Evolutionary conservation across 2,329 filamentous ascomycete genomes (phyloP), one percentile per base, ranked within the genome.

Genomic region (Chaetomium globosum): DNA sequence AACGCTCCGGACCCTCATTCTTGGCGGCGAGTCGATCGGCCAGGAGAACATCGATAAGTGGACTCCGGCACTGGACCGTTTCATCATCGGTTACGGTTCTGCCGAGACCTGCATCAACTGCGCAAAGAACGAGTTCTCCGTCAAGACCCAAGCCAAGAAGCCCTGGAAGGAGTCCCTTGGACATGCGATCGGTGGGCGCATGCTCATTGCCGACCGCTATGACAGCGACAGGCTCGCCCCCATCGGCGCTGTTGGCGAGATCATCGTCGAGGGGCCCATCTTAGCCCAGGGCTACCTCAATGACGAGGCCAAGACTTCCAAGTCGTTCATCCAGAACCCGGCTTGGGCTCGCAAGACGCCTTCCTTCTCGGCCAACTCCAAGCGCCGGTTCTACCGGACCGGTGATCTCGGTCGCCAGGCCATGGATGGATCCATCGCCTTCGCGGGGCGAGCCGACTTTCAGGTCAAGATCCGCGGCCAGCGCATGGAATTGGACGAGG

Each of bases 401-500:
- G 82, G 82, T 4, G 82, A 84, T 67, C 72, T 84, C 1, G 82
- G 75, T 3, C 69, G 70, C 31, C 80, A 81, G 39, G 73, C 77
- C 33, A 68, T 72, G 0, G 77, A 83, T 36, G 69, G 69, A 19
- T 57, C 53, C 0, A 70, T 84, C 5, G 70, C 75, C 0, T 83
- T 78, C 33, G 63, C 83, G 21, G 82, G 82, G 13, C 78, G 86
- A 13, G 85, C 84, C 66, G 85, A 88, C 68, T 79, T 83, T 8
- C 85, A 88, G 70, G 79, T 87, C 54, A 88, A 88, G 71, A 74
- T 88, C 8, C 79, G 81, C 13, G 88, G 87, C 16, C 86, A 82
- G 64, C 75, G 85, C 30, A 78, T 86, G 55, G 87, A 84, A 73
- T 77, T 84, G 1, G 81, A 77, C 13, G 82, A 81, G 71, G 81